These are phyloP conservation scores for Talaromyces sp. DNA, from an alignment of 2,329 filamentous ascomycete genomes.

Conservation along the genomic window DNA sequence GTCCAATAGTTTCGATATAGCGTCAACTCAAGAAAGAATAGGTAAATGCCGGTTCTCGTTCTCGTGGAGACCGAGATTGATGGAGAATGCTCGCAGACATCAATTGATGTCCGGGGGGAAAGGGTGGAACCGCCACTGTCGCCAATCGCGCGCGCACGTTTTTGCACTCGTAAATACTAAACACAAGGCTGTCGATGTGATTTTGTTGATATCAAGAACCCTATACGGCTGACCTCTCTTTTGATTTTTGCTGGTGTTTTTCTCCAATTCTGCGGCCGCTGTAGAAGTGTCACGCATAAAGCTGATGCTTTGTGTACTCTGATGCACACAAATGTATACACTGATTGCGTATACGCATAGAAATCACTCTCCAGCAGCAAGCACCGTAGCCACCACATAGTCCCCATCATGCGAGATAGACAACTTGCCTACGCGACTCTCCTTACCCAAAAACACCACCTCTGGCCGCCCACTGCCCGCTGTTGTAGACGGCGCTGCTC, in stretches of 20 bases:
- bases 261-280: no score
- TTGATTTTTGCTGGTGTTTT: neutral
- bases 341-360: neutral
- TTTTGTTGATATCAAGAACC: neutral
- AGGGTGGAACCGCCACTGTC: neutral
- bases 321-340: neutral
- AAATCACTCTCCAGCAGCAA: conserved; percentile 22
- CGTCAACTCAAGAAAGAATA: neutral
- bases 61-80: neutral
- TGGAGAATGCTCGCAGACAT: neutral
- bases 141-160: neutral
- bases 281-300: neutral
- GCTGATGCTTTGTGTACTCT: neutral
- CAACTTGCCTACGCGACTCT: conserved; percentile 57
- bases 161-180: neutral
- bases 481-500: conserved; percentile 16
- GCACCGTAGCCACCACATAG: conserved; percentile 56
- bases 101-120: neutral
- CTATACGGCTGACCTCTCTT: neutral
- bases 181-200: neutral
- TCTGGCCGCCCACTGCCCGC: conserved; percentile 28
- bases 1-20: neutral
- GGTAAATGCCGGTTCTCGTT: neutral
- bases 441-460: conserved; percentile 28
- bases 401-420: conserved; percentile 86